Evolutionary conservation across 2,329 filamentous ascomycete genomes (phyloP).

Genomic region (Pestalotiopsis sp.): DNA sequence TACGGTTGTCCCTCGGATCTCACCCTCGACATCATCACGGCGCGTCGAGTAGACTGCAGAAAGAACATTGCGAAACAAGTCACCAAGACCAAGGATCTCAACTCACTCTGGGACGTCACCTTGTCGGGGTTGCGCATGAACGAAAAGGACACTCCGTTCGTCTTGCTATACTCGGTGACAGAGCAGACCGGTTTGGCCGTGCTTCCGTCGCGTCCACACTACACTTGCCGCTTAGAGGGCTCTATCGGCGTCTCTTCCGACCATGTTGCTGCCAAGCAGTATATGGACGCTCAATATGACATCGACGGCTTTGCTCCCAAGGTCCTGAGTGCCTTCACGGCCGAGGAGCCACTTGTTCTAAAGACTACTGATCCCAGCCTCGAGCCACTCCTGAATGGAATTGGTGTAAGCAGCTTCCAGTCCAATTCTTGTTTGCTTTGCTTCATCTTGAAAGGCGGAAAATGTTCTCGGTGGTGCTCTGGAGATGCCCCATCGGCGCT

Average conservation of each 20-base stretch:
- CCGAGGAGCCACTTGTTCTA: constrained; percentile 20
- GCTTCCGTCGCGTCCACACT: constrained; percentile 17
- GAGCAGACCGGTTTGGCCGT: constrained; percentile 22
- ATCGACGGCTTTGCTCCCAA: constrained; percentile 24
- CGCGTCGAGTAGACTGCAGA: constrained; percentile 39
- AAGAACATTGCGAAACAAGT: constrained; percentile 38
- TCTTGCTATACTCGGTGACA: constrained; percentile 33
- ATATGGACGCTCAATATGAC: constrained; percentile 21
- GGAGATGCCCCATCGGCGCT: too few relatives aligned
- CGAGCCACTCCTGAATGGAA: constrained; percentile 17
- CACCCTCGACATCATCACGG: constrained; percentile 38
- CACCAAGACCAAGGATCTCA: constrained; percentile 28
- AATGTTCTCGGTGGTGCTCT: too few relatives aligned
- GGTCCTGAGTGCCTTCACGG: constrained; percentile 22
- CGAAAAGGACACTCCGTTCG: constrained; percentile 33
- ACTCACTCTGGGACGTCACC: constrained; percentile 35
- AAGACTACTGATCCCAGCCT: constrained; percentile 19
- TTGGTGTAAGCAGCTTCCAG: constrained; percentile 6
- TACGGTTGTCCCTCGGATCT: constrained; percentile 24
- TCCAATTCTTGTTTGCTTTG: neutral
- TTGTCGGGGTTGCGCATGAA: constrained; percentile 26
- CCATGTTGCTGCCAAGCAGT: constrained; percentile 19
- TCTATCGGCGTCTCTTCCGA: constrained; percentile 20
- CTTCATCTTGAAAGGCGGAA: neutral
- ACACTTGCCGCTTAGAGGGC: constrained; percentile 24